Base-by-base conservation (phyloP, 495 filamentous ascomycete species). In the Darksidea phi region DNA sequence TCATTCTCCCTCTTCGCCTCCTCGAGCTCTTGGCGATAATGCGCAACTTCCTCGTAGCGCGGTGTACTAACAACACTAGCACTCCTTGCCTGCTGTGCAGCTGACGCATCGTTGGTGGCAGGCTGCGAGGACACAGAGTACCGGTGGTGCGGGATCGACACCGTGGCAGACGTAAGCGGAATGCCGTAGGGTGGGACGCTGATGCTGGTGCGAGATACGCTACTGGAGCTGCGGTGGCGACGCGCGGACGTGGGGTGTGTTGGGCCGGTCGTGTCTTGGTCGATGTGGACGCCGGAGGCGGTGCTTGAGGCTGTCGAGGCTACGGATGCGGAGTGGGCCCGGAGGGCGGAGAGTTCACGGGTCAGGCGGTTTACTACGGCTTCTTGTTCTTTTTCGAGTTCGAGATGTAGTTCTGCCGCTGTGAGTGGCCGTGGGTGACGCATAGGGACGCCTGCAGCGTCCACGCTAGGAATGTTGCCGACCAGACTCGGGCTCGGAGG, bases 321-420 rank as follows among this genome's bases (percentile, higher is more conserved):
- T 28, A 90, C 88, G 12, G 88, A 92, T 13, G 88, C 85, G 64
- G 90, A 90, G 42, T 89, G 86, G 38, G 83, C 83, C 57, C 91
- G 87, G 41, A 96, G 85, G 38, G 86, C 72, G 12, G 84, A 82
- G 48, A 97, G 85, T 68, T 97, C 91, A 55, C 91, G 85, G 1
- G 89, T 93, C 52, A 97, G 82, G 47, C 91, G 89, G 75, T 97
- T 97, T 46, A 96, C 92, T 68, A 96, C 86, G n/a, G 89, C 87
- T 72, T 97, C 92, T 69, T 97, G 92, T 68, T 96, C 92, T 69
- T 92, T 90, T 75, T 97, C 92, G 37, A 95, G 78, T 72, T 92
- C 83, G 62, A 87, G 75, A 74, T 96, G 90, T 38, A 97, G 77
- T 70, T 96, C 92, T 1, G 88, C 88, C 10, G 90, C 86, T 0